Percentiles rank a stretch among this genome's conserved stretches.
Evolutionary conservation across 2,329 filamentous ascomycete genomes (phyloP).

Genomic region (Cercospora sesami): DNA sequence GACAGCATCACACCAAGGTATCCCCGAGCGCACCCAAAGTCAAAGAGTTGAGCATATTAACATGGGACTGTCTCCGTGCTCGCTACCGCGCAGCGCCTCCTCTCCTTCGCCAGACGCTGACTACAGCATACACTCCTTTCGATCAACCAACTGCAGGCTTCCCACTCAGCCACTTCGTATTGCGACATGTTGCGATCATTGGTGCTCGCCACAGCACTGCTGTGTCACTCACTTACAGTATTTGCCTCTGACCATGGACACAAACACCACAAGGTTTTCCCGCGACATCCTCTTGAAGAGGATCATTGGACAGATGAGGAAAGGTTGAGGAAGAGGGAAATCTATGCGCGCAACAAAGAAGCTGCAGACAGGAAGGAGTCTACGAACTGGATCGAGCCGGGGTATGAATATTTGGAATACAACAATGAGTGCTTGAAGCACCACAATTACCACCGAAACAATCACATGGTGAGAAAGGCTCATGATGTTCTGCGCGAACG

Average conservation of each 20-base stretch:
- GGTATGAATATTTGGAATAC: constrained; percentile 26
- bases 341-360: constrained; percentile 3
- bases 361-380: background rate
- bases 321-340: constrained; percentile 5
- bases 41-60: background rate
- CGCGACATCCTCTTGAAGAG: constrained; percentile 6
- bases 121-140: background rate
- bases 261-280: background rate
- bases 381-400: constrained; percentile 4
- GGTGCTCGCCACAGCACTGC: constrained; percentile 12
- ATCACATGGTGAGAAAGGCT: constrained; percentile 54
- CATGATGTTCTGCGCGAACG: background rate
- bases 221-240: constrained; percentile 6
- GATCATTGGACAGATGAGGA: background rate
- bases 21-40: background rate
- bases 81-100: background rate
- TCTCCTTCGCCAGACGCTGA: background rate
- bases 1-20: background rate
- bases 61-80: background rate
- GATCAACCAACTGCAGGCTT: constrained; percentile 2
- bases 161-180: background rate
- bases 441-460: constrained; percentile 83
- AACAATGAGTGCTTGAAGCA: constrained; percentile 58
- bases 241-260: constrained; percentile 2
- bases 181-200: constrained; percentile 5